Evolutionary conservation across 2,329 filamentous ascomycete species (phyloP), one percentile per base, ranked within the genome.

Genomic region (Diplodia intermedia): DNA sequence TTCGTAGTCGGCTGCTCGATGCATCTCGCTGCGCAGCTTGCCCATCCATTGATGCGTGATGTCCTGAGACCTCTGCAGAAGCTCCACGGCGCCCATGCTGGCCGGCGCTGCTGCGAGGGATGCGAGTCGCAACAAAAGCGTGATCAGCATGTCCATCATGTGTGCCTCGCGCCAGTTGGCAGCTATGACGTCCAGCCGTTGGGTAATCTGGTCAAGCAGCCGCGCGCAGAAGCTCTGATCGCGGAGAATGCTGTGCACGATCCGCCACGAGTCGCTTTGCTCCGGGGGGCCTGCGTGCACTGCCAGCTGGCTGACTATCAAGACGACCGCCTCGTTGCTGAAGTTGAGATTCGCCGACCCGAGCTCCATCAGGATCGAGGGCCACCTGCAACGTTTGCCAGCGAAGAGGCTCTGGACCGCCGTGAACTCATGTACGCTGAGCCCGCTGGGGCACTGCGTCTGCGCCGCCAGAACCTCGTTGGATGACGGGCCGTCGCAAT

Each of bases 151-250:
- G 6, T 87, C 83, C 87, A 91, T 89, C 15, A 82, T 81, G 63
- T 85, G 75, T 0, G 77, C 79, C 69, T 91, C 89, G 0, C 88
- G 81, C 85, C 87, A 90, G 54, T 87, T 91, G 0, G 78, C 74
- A 0, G 75, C 73, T 8, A 91, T 83, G 0, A 75, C 72, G 0
- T 78, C 72, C 0, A 91, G 68, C 1, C 82, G 81, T 23, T 75
- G 69, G 1, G 78, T 70, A 0, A 91, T 72, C 47, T 87, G 82
- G 0, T 83, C 75, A 0, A 84, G 54, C 0, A 91, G 74, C 7
- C 76, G 78, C 0, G 70, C 14, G 49, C 86, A 86, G 69, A 91
- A 89, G 0, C 53, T 8, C 0, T 69, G 3, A n/a, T 90, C 84
- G 0, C 69, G 69, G 49, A 91, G 85, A 0, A 85, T 71, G 0